Base-by-base conservation (phyloP, 2,329 filamentous ascomycete species). In the Fusarium algeriense region DNA sequence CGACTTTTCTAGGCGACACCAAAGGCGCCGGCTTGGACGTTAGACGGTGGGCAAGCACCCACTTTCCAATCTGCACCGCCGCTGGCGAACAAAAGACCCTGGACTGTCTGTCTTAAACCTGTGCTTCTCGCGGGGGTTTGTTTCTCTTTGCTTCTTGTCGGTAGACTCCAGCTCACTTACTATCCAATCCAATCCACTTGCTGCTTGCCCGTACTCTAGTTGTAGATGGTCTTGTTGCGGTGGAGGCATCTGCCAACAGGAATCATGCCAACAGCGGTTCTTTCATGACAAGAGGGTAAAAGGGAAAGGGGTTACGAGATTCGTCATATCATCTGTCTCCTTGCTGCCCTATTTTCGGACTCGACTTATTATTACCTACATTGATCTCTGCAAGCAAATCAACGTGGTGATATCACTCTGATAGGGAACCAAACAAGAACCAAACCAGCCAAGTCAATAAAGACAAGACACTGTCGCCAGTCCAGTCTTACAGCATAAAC, bases 51-150 rank as follows among this genome's bases (percentile, higher is more conserved):
- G 40, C 58, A 60, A 52, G 60, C 64, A 64, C 41, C 68, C 68
- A 71, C 69, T 63, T 45, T 43, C 49, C 53, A 48, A 45, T 55
- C 66, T 61, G 69, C 69, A 64, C 64, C 69, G 69, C 69, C 65
- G 69, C 69, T 71, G 64, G 69, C 64, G 64, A 72, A 54, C 69
- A 72, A 73, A 71, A 64, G 69, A 73, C 65, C 69, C 69, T 67
- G 48, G 48, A 15, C 48, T 38, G 32, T 38, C 48, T 20, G 9
- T 52, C 48, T 28, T 38, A 38, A 50, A 52, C 50, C 55, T 67
- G 50, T 62, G 48, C 50, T 32, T 63, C 48, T 46, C 35, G 56
- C 46, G 56, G 46, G 56, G 56, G 58, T 63, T 64, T 32, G 54
- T 43, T 62, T 58, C 59, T 53, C 43, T 59, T 48, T 63, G 44